phyloP scores from a whole-genome alignment of 2,329 filamentous ascomycete species.

The Colletotrichum lini region DNA sequence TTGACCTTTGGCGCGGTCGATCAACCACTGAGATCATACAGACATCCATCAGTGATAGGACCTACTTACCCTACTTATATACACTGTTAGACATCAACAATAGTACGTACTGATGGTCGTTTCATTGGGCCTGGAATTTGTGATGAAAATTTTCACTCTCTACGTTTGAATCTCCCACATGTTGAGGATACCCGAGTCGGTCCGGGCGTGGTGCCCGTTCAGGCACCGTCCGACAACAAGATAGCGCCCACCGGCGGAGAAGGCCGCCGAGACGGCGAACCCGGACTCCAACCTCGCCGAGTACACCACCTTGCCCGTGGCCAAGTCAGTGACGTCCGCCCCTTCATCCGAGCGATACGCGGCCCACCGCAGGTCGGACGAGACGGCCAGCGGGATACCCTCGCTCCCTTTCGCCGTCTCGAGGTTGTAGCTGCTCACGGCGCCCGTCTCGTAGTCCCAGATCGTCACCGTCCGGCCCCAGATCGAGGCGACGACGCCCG shows the following conservation, averaged over 20 bases:
- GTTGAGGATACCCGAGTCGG: slow-evolving; percentile 31
- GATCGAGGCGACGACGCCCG: slow-evolving; percentile 17
- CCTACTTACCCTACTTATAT: too few relatives aligned
- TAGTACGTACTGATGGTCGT: background rate
- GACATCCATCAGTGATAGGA: too few relatives aligned
- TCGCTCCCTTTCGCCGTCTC: slow-evolving; percentile 35
- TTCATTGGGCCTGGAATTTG: background rate
- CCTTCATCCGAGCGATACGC: slow-evolving; percentile 39
- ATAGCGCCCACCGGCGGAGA: slow-evolving; percentile 22
- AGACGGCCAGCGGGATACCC: slow-evolving; percentile 36
- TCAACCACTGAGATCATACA: too few relatives aligned
- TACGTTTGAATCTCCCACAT: slow-evolving; percentile 28
- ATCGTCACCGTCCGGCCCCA: slow-evolving; percentile 39
- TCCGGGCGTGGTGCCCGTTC: slow-evolving; percentile 25
- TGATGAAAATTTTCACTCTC: background rate
- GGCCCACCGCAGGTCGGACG: slow-evolving; percentile 33
- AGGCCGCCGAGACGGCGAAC: slow-evolving; percentile 34
- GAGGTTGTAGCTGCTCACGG: slow-evolving; percentile 33
- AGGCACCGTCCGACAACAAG: slow-evolving; percentile 24
- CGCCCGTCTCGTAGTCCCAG: slow-evolving; percentile 35
- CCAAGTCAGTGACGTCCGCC: slow-evolving; percentile 35
- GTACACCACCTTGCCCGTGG: slow-evolving; percentile 36
- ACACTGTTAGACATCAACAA: too few relatives aligned
- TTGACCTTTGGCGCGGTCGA: too few relatives aligned
- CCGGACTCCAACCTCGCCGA: slow-evolving; percentile 32